Percentiles rank a stretch among this genome's conserved stretches.
Conservation (phyloP, 192 early-diverging fungal species). For the Allomyces javanicus region DNA sequence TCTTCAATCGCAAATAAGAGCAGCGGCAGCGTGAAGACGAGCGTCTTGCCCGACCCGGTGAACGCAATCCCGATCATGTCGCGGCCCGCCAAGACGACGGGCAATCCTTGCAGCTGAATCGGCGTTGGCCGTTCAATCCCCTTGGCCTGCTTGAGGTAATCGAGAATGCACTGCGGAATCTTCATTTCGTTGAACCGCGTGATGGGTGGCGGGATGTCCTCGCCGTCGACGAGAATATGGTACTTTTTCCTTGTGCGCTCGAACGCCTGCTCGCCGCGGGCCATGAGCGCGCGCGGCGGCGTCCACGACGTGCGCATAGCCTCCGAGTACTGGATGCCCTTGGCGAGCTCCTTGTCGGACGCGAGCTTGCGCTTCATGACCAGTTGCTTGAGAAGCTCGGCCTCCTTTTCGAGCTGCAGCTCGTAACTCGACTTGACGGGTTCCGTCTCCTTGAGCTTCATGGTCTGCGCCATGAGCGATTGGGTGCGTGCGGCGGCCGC, state of each 20-base stretch:
- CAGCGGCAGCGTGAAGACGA: conserved; percentile 85
- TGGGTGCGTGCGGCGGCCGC: conserved; percentile 5
- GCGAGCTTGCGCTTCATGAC: conserved; percentile 28
- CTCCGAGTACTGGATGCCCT: conserved; percentile 69
- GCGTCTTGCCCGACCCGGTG: conserved; percentile 91
- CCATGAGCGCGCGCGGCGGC: conserved; percentile 51
- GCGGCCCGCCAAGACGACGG: conserved; percentile 67
- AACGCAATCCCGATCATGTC: conserved; percentile 99
- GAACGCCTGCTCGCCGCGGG: conserved; percentile 23
- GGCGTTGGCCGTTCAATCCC: conserved; percentile 77
- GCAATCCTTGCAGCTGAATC: conserved; percentile 94
- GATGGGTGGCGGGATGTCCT: conserved; percentile 66
- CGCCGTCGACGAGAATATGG: conserved; percentile 80
- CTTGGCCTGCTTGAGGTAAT: conserved; percentile 50
- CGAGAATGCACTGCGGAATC: conserved; percentile 54
- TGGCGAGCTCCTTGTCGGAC: conserved; percentile 67
- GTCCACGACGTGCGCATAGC: conserved; percentile 71
- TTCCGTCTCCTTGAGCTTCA: background rate
- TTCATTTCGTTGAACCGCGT: conserved; percentile 70
- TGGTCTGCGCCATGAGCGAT: conserved; percentile 1
- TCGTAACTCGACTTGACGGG: conserved; percentile 54
- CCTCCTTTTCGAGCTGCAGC: conserved; percentile 62
- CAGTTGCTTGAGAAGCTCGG: conserved; percentile 48
- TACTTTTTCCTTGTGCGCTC: conserved; percentile 51
- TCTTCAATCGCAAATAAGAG: conserved; percentile 83